Evolutionary conservation across 2,329 filamentous ascomycete genomes (phyloP).

Genomic region (Aspergillus latus): DNA sequence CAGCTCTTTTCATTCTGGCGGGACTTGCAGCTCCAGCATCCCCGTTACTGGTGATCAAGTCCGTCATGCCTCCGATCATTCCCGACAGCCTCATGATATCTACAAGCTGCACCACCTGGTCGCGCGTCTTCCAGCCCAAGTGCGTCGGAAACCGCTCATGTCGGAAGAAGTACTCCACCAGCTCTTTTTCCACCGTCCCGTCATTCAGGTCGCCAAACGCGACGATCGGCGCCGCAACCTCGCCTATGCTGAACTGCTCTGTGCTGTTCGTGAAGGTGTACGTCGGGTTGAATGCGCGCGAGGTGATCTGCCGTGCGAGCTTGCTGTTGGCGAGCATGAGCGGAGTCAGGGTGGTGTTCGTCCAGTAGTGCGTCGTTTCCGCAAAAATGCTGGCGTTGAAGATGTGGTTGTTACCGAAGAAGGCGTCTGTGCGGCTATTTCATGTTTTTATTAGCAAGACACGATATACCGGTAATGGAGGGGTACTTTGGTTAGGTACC

Average conservation of each 20-base stretch:
- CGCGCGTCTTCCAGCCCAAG: not conserved
- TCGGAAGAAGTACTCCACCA: constrained; percentile 25
- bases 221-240: constrained; percentile 52
- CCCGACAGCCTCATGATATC: too few relatives aligned
- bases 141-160: not conserved
- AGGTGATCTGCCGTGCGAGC: constrained; percentile 46
- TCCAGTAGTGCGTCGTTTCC: constrained; percentile 48
- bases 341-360: constrained; percentile 41
- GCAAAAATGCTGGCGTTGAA: constrained; percentile 56
- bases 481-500: constrained; percentile 8
- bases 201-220: constrained; percentile 48
- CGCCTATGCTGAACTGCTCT: constrained; percentile 52
- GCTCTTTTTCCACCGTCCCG: constrained; percentile 40
- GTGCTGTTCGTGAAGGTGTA: constrained; percentile 48
- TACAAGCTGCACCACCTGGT: too few relatives aligned
- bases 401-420: constrained; percentile 52
- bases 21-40: too few relatives aligned
- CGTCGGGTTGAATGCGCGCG: constrained; percentile 49
- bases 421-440: constrained; percentile 25
- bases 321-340: constrained; percentile 50
- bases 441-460: not conserved
- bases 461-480: too few relatives aligned
- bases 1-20: too few relatives aligned
- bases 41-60: too few relatives aligned
- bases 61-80: too few relatives aligned